phyloP scores from a whole-genome alignment of 148 eudicot genomes.

The Talinum fruticosum region DNA sequence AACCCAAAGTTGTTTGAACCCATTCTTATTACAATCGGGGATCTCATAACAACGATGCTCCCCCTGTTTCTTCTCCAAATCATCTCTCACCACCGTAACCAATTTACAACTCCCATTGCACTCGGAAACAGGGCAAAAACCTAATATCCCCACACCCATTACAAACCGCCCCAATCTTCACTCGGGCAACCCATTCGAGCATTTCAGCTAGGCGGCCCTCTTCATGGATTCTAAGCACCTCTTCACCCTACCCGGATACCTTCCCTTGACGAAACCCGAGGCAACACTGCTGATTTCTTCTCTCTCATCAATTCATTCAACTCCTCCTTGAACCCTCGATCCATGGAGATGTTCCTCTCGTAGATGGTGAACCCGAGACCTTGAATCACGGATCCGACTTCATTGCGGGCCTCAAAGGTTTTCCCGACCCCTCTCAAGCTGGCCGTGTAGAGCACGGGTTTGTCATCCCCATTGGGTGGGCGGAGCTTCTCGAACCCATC shows the following conservation, averaged over 20 bases:
- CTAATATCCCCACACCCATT: conserved; percentile 73
- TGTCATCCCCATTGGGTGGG: conserved; percentile 66
- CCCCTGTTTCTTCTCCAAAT: conserved; percentile 1
- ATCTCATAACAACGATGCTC: conserved; percentile 41
- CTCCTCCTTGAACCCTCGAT: conserved; percentile 68
- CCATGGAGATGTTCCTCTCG: conserved; percentile 91
- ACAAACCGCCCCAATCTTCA: conserved; percentile 45
- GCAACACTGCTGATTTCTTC: conserved; percentile 37
- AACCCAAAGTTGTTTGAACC: no score
- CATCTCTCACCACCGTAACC: conserved; percentile 36
- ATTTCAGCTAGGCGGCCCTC: conserved; percentile 51
- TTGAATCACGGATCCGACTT: conserved; percentile 52
- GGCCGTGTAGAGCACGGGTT: conserved; percentile 65
- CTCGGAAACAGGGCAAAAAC: conserved; percentile 70
- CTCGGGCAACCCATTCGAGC: conserved; percentile 49
- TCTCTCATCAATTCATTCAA: conserved; percentile 49
- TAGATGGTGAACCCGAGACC: conserved; percentile 40
- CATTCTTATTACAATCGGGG: conserved; percentile 86
- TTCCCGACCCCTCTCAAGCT: conserved; percentile 61
- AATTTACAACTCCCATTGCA: conserved; percentile 90
- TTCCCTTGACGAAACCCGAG: conserved; percentile 73
- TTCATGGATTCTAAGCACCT: conserved; percentile 59
- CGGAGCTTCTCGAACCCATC: conserved; percentile 42
- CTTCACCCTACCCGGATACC: conserved; percentile 71
- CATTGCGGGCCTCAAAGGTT: conserved; percentile 74